Conservation (phyloP, 2,329 filamentous ascomycete species). For the Fusarium haematococcum region DNA sequence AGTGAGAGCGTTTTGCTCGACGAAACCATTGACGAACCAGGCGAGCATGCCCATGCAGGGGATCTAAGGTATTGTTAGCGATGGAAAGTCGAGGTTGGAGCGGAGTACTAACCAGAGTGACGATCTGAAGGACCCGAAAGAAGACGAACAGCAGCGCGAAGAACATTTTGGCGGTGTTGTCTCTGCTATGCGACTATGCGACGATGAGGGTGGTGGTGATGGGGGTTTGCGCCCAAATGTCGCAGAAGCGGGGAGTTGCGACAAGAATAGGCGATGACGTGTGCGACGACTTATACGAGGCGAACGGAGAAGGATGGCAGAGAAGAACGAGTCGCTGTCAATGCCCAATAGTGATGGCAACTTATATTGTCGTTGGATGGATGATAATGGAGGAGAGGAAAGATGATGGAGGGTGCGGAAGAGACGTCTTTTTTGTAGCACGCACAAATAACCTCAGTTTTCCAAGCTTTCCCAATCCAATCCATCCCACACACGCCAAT, state of each 20-base stretch:
- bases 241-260: constrained; percentile 1
- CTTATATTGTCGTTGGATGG: constrained; percentile 10
- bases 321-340: background rate
- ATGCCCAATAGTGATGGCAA: constrained; percentile 1
- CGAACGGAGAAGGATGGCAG: background rate
- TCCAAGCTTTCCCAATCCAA: constrained; percentile 10
- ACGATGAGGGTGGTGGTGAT: background rate
- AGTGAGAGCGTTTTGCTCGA: constrained; percentile 66
- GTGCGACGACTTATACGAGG: constrained; percentile 14
- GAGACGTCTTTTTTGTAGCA: constrained; percentile 31
- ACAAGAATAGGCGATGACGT: constrained; percentile 7
- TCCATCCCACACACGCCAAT: background rate
- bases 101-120: constrained; percentile 67
- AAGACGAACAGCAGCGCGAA: constrained; percentile 73
- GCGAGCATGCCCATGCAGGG: constrained; percentile 75
- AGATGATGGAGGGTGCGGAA: constrained; percentile 27
- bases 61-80: constrained; percentile 58
- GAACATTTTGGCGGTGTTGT: constrained; percentile 60
- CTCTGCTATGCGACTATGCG: constrained; percentile 2
- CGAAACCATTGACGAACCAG: constrained; percentile 73
- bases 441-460: background rate
- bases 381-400: background rate
- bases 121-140: constrained; percentile 71
- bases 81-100: background rate
- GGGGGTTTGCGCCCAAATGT: constrained; percentile 1